Percentiles rank a stretch among this genome's conserved stretches.
phyloP scores from a whole-genome alignment of 2,329 filamentous ascomycete species.

The Colletotrichum brevisporum region DNA sequence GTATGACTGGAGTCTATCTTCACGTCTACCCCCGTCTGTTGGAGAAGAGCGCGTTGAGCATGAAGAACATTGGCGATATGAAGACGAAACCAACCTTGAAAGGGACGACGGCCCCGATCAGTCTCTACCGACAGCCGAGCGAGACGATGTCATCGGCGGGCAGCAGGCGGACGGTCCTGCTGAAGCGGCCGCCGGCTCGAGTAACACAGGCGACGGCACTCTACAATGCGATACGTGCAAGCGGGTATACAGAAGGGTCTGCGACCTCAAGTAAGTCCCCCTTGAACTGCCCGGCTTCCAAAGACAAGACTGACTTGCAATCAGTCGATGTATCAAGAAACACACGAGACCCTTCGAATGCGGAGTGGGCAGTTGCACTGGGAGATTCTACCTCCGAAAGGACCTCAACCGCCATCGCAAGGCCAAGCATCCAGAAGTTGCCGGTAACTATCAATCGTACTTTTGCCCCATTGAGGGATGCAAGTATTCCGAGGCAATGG shows the following conservation, averaged over 20 bases:
- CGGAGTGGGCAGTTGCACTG: slow-evolving; percentile 9
- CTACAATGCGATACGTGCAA: slow-evolving; percentile 3
- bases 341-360: slow-evolving; percentile 28
- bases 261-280: background rate
- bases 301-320: background rate
- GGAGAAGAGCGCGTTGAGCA: slow-evolving; percentile 32
- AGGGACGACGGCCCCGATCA: background rate
- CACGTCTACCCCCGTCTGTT: slow-evolving; percentile 34
- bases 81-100: background rate
- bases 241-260: background rate
- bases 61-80: slow-evolving; percentile 16
- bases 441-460: background rate
- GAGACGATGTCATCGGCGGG: background rate
- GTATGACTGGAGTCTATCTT: slow-evolving; percentile 30
- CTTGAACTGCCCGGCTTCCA: background rate
- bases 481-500: slow-evolving; percentile 7
- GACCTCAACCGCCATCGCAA: slow-evolving; percentile 28
- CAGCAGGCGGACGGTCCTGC: background rate
- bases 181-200: background rate
- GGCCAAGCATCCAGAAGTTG: background rate
- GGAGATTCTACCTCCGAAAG: slow-evolving; percentile 27
- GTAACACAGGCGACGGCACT: background rate
- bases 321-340: slow-evolving; percentile 8
- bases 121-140: slow-evolving; percentile 26
- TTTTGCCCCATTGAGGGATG: slow-evolving; percentile 30